A percentile compares a stretch with the other conserved stretches of the same genome.
These are phyloP conservation scores for Theobroma grandiflorum DNA, from an alignment of 441 rosid species.

Conservation along the genomic window DNA sequence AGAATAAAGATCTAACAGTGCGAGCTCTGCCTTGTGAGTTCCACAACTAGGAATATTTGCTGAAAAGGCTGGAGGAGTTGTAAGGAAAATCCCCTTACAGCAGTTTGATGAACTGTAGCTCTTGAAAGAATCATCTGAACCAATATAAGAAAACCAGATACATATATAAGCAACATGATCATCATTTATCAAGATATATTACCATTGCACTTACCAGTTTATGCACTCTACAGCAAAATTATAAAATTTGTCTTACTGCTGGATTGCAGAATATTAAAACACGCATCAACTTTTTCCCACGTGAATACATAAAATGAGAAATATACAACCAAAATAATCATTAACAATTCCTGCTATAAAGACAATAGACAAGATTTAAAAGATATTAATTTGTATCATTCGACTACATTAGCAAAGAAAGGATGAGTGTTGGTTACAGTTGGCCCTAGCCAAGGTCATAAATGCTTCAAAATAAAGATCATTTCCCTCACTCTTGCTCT, in stretches of 20 bases:
- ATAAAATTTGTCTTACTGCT: neutral
- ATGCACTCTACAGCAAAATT: neutral
- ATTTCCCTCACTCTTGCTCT: neutral
- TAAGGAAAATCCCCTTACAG: conserved; percentile 33
- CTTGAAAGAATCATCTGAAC: conserved; percentile 52
- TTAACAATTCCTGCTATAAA: neutral
- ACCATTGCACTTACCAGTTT: neutral
- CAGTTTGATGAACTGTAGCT: conserved; percentile 36
- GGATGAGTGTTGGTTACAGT: neutral
- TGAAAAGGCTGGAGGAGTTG: conserved; percentile 30
- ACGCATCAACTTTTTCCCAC: neutral
- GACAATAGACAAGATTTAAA: too few relatives aligned
- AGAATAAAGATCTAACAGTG: conserved; percentile 81
- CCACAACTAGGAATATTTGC: conserved; percentile 41
- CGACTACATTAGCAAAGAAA: neutral
- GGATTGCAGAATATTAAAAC: neutral
- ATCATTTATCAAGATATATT: neutral
- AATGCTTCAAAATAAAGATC: neutral
- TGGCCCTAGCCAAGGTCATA: neutral
- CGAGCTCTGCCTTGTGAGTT: conserved; percentile 49
- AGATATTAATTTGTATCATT: too few relatives aligned
- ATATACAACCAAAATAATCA: neutral
- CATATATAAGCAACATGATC: conserved; percentile 16
- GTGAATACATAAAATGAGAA: neutral
- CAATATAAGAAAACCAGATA: conserved; percentile 28